These are phyloP conservation scores for Blastocladiella britannica DNA, from an alignment of 192 early-diverging fungal species.

Conservation along the genomic window DNA sequence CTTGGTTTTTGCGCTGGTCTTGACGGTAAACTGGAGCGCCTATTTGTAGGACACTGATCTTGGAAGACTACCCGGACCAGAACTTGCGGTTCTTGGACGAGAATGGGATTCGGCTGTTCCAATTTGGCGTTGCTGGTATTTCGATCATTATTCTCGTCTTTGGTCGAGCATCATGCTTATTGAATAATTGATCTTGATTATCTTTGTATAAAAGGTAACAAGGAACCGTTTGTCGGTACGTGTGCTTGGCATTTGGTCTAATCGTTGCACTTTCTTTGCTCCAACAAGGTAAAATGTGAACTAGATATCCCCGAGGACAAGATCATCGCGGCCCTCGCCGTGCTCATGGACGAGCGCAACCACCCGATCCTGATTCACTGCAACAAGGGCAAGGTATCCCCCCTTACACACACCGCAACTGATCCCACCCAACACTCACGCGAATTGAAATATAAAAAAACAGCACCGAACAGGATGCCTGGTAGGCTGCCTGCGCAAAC, in stretches of 20 bases:
- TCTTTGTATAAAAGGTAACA: background rate
- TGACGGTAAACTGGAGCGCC: too few species aligned
- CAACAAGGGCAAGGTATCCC: conserved; percentile 74
- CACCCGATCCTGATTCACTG: conserved; percentile 85
- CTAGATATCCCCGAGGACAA: conserved; percentile 22
- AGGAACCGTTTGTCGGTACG: conserved; percentile 23
- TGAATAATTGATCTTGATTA: background rate
- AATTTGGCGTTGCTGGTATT: conserved; percentile 69
- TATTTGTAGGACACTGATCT: conserved; percentile 78
- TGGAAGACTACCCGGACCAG: conserved; percentile 77
- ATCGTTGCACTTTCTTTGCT: too few species aligned
- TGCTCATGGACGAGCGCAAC: conserved; percentile 35
- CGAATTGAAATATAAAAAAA: too few species aligned
- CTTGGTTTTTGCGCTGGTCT: too few species aligned
- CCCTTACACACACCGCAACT: too few species aligned
- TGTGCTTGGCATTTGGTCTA: too few species aligned
- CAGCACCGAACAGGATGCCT: conserved; percentile 90
- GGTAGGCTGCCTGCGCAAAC: conserved; percentile 79
- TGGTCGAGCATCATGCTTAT: background rate
- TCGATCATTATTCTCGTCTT: background rate
- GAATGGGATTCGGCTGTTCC: conserved; percentile 60
- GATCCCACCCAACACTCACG: too few species aligned
- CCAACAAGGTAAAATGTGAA: too few species aligned
- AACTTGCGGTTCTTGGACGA: conserved; percentile 66
- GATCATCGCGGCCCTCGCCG: conserved; percentile 12